Conservation (phyloP, 106 monocot genomes). For the Hemerocallis citrina region DNA sequence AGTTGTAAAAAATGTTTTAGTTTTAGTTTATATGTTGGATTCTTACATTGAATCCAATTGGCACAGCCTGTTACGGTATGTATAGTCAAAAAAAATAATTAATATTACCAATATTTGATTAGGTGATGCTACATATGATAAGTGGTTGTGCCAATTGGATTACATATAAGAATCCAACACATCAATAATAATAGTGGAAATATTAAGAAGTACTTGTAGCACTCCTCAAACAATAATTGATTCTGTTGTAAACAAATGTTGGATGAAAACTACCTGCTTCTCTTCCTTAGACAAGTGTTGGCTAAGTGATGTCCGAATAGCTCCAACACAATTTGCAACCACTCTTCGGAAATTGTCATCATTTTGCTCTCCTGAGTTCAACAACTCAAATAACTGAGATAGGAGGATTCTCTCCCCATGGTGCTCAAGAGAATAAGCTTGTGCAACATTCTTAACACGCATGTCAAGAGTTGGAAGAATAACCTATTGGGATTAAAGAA, state of each 20-base stretch:
- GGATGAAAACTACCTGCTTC: conserved; percentile 45
- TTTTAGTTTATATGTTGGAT: no score
- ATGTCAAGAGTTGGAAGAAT: conserved; percentile 85
- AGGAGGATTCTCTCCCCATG: conserved; percentile 74
- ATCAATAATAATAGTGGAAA: no score
- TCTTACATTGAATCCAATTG: no score
- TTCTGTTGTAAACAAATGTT: not conserved
- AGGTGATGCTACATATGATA: no score
- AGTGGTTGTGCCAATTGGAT: no score
- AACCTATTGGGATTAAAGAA: conserved; percentile 31
- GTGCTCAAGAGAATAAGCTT: conserved; percentile 82
- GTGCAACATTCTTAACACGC: conserved; percentile 85
- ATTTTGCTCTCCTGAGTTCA: conserved; percentile 40
- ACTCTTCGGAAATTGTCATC: conserved; percentile 36
- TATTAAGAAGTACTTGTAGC: no score
- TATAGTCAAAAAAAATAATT: no score
- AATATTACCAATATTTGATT: no score
- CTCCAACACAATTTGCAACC: conserved; percentile 73
- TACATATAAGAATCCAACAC: no score
- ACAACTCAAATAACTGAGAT: conserved; percentile 41
- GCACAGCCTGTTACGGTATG: no score
- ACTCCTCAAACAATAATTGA: no score
- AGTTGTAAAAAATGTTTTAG: no score
- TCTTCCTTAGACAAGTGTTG: conserved; percentile 96
- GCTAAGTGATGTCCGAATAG: conserved; percentile 60